Evolutionary conservation across 208 protist species (phyloP).

Genomic region (Kentomonas sorsogonicus): DNA sequence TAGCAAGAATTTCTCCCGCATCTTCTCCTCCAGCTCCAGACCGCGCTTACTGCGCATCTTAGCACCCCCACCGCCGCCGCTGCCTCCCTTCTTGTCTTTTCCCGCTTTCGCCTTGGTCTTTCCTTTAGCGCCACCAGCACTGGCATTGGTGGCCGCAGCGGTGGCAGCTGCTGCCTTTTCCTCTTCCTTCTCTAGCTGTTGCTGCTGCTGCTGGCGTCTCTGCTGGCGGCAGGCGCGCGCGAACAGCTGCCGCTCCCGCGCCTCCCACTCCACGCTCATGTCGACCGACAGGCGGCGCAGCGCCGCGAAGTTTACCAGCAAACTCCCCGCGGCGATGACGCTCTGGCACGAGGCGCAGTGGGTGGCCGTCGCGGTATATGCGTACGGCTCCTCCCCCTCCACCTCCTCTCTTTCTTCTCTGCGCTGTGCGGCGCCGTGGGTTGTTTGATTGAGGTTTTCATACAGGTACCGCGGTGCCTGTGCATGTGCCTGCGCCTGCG

Average conservation of each 20-base stretch:
- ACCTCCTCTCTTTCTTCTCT: slow-evolving; percentile 9
- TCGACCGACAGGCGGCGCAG: background rate
- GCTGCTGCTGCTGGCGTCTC: background rate
- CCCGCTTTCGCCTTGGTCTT: background rate
- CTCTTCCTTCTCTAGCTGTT: background rate
- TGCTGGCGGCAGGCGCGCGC: background rate
- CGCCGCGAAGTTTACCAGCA: slow-evolving; percentile 1
- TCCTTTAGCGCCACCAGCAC: background rate
- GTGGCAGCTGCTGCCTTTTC: background rate
- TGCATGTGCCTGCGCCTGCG: too few relatives aligned
- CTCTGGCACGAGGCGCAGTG: background rate
- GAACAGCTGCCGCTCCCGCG: background rate
- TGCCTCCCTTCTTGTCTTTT: too few relatives aligned
- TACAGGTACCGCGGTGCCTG: too few relatives aligned
- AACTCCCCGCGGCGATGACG: background rate
- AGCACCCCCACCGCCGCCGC: too few relatives aligned
- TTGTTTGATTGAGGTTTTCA: too few relatives aligned
- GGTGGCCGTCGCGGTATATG: background rate
- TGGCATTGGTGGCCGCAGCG: background rate
- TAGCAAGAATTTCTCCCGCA: too few relatives aligned
- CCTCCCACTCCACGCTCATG: background rate
- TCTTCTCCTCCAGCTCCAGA: too few relatives aligned
- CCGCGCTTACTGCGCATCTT: too few relatives aligned
- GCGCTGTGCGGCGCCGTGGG: background rate
- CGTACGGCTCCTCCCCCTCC: background rate